Percentiles rank a stretch among this genome's conserved stretches.
Evolutionary conservation across 2,329 filamentous ascomycete genomes (phyloP).

Genomic region (Aureobasidium sp.): DNA sequence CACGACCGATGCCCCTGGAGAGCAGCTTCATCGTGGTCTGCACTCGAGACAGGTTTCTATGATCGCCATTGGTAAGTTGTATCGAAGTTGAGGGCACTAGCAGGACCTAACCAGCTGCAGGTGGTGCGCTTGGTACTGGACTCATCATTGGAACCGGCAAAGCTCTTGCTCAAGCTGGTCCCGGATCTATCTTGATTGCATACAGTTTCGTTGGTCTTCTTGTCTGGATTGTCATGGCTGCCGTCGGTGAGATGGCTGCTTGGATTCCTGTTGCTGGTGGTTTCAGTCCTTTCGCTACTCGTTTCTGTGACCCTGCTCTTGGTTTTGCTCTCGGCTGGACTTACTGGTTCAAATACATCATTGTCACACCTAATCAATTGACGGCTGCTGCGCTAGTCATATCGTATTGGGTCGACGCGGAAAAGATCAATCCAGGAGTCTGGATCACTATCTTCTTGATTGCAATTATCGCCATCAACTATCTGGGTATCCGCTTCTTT

Average conservation of each 20-base stretch:
- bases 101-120: slow-evolving; percentile 26
- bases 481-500: slow-evolving; percentile 59
- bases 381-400: slow-evolving; percentile 75
- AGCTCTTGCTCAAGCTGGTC: slow-evolving; percentile 45
- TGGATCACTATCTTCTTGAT: slow-evolving; percentile 59
- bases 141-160: slow-evolving; percentile 60
- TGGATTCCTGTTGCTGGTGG: slow-evolving; percentile 72
- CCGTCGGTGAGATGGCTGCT: slow-evolving; percentile 75
- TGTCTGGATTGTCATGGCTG: slow-evolving; percentile 75
- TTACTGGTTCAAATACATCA: slow-evolving; percentile 71
- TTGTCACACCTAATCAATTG: slow-evolving; percentile 76
- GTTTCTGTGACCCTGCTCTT: slow-evolving; percentile 73
- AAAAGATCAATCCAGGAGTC: slow-evolving; percentile 66
- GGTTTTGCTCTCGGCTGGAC: slow-evolving; percentile 68
- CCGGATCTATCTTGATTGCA: slow-evolving; percentile 63
- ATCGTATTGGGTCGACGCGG: slow-evolving; percentile 63
- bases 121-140: slow-evolving; percentile 67
- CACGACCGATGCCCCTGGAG: slow-evolving; percentile 7
- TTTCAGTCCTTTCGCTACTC: slow-evolving; percentile 72
- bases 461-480: slow-evolving; percentile 38
- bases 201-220: slow-evolving; percentile 63
- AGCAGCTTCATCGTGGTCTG: slow-evolving; percentile 45
- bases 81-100: background rate
- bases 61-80: slow-evolving; percentile 38
- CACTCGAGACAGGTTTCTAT: slow-evolving; percentile 51